Evolutionary conservation across 805 yeast genomes (phyloP).

Genomic region (Ogataea pignaliae): DNA sequence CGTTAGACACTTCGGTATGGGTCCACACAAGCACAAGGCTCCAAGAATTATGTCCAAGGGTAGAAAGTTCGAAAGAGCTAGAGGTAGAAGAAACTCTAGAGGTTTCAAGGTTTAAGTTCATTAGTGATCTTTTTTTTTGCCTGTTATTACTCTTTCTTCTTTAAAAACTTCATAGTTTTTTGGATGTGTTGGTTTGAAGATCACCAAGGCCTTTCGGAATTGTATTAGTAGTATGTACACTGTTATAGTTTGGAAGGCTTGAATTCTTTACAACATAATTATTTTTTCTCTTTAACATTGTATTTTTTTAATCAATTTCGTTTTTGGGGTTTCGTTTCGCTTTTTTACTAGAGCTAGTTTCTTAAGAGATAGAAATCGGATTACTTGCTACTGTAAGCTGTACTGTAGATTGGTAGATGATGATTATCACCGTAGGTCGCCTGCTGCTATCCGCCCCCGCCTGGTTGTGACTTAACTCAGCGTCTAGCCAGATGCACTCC

Average conservation of each 20-base stretch:
- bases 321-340: neutral
- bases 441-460: no score
- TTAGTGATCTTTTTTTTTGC: conserved; percentile 2
- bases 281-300: conserved; percentile 2
- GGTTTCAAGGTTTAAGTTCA: conserved; percentile 97
- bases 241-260: neutral
- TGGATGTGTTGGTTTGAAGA: neutral
- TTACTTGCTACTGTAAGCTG: no score
- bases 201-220: no score
- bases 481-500: no score
- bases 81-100: conserved; percentile 99
- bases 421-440: no score
- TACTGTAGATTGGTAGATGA: no score
- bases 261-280: neutral
- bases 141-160: neutral
- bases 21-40: conserved; percentile 99
- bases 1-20: conserved; percentile 99
- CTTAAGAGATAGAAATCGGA: no score
- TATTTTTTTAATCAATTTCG: conserved; percentile 1
- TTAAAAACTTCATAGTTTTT: neutral
- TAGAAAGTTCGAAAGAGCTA: conserved; percentile 99
- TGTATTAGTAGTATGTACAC: no score
- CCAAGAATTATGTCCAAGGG: conserved; percentile 97
- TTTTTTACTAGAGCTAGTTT: neutral
- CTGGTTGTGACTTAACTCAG: no score